Percentiles rank a stretch among this genome's conserved stretches.
phyloP scores from a whole-genome alignment of 2,329 filamentous ascomycete genomes.

The Chaetomium strumarium region DNA sequence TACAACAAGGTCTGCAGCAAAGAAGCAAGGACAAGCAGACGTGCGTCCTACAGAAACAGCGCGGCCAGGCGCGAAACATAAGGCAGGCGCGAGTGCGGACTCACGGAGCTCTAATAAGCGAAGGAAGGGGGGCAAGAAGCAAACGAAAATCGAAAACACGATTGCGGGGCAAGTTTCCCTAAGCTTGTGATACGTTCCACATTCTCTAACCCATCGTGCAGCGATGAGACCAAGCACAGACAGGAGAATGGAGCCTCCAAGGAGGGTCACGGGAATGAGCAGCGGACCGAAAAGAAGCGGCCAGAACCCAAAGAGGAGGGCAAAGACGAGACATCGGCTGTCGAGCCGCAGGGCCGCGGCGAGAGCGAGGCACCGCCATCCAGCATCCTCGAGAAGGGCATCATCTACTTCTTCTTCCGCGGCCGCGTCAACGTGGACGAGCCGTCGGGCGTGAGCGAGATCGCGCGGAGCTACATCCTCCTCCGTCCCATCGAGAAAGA shows the following conservation, averaged over 20 bases:
- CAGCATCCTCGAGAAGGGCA: conserved; percentile 73
- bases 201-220: not conserved
- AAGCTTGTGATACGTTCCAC: not conserved
- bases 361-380: conserved; percentile 34
- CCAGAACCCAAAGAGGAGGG: conserved; percentile 12
- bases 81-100: conserved; percentile 26
- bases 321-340: conserved; percentile 17
- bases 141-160: conserved; percentile 34
- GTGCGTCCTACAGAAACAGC: conserved; percentile 14
- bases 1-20: conserved; percentile 21
- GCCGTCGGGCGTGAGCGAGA: conserved; percentile 62
- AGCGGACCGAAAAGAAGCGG: conserved; percentile 17
- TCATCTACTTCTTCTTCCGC: conserved; percentile 88
- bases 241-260: not conserved
- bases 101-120: conserved; percentile 33
- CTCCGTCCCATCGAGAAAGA: conserved; percentile 65
- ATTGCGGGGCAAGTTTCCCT: conserved; percentile 26
- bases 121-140: conserved; percentile 38
- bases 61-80: conserved; percentile 32
- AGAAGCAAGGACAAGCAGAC: conserved; percentile 9
- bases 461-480: conserved; percentile 74
- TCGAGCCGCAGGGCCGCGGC: conserved; percentile 31
- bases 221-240: not conserved
- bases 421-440: conserved; percentile 68
- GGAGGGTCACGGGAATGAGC: no score